phyloP scores from a whole-genome alignment of 345 rosid species.

The Erysimum cheiranthoides region DNA sequence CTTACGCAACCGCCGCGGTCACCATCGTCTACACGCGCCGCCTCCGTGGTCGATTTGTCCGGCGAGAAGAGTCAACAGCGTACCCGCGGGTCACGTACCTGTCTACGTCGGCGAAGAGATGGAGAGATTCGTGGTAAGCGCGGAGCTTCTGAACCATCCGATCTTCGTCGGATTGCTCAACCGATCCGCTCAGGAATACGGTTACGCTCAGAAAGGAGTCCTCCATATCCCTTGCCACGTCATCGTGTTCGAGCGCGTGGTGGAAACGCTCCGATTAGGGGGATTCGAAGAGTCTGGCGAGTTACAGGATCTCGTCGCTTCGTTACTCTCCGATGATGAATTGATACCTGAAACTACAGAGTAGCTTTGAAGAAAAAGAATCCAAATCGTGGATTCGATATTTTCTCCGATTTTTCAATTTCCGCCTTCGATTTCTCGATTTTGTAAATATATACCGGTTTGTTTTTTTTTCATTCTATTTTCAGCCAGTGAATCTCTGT shows the following conservation, averaged over 20 bases:
- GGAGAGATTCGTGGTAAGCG: conserved; percentile 88
- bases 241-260: conserved; percentile 73
- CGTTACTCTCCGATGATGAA: conserved; percentile 48
- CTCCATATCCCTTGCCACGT: conserved; percentile 95
- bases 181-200: conserved; percentile 90
- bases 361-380: conserved; percentile 21
- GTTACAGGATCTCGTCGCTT: conserved; percentile 23
- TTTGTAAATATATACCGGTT: conserved; percentile 33
- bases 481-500: not conserved
- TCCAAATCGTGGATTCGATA: not conserved
- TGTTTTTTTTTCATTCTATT: not conserved
- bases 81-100: conserved; percentile 88
- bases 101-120: conserved; percentile 96
- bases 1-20: conserved; percentile 39
- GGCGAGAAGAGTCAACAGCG: conserved; percentile 47
- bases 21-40: conserved; percentile 32
- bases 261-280: conserved; percentile 77
- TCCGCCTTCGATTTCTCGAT: not conserved
- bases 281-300: conserved; percentile 39
- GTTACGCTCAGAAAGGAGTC: conserved; percentile 93
- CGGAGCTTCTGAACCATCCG: conserved; percentile 90
- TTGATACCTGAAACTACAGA: conserved; percentile 40
- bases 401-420: not conserved
- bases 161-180: conserved; percentile 70
- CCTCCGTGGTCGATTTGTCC: conserved; percentile 39